Evolutionary conservation across 805 yeast genomes (phyloP), one percentile per base, ranked within the genome.

Genomic region (Lachancea sp.): DNA sequence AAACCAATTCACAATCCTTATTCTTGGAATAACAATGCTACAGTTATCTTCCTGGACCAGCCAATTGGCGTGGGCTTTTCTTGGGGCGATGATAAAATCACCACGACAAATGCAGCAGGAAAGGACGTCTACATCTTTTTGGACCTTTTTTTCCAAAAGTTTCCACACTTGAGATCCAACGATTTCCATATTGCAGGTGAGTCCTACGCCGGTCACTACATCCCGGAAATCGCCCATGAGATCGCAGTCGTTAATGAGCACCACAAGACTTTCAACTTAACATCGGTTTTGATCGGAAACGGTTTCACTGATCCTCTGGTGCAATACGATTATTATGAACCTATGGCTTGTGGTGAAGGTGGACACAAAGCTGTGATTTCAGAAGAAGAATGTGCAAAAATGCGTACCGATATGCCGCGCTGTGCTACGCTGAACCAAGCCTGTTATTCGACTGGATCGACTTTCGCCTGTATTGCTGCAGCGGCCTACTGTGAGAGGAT

Each of bases 1-100:
- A 76, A 79, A 56, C 89, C 95, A n/a, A 74, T 76, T 26, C 71
- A 67, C 63, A 91, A 91, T 67, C 91, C 93, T 17, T 71, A 78
- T 67, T 82, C 96, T 1, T 91, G 98, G 98, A 91, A 90, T 66
- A 71, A 74, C 54, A 86, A 89, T 59, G 97, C 98, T 17, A 79
- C 90, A 26, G 87, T 91, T 18, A 83, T 91, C 51, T 91, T 84
- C 70, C 74, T 91, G 49, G 98, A 91, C 64, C 97, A 91, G 66
- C 98, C 98, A 3, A 85, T 90, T 36, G 85, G 85, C 44, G 96
- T 86, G 29, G 98, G 98, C 15, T 91, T 79, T 67, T 88, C 96
- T 0, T 82, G 84, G 63, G 86, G 95, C 19, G 68, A 69, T 36
- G 65, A 66, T 15, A 74, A 80, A 11, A 82, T 89, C 22, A 66